These are phyloP conservation scores for Sclerotinia sclerotiorum DNA, from an alignment of 2,329 filamentous ascomycete species.

Conservation along the genomic window DNA sequence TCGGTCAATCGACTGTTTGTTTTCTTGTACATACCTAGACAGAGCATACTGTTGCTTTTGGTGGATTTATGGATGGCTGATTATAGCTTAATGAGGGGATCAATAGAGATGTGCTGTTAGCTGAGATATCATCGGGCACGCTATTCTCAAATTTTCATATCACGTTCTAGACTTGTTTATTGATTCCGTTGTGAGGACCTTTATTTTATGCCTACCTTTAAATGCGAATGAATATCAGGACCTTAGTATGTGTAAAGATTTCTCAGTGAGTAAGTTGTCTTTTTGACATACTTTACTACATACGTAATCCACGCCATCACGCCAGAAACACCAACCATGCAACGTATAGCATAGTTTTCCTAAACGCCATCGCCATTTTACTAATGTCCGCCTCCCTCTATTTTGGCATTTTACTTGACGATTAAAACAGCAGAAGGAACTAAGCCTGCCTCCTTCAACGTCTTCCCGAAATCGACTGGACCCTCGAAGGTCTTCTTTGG, in stretches of 20 bases:
- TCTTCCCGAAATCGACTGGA: slow-evolving; percentile 77
- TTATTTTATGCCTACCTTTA: background rate
- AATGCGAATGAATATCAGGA: background rate
- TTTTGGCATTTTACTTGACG: slow-evolving; percentile 51
- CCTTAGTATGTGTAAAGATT: background rate
- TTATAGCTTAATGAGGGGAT: background rate
- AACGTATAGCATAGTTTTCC: background rate
- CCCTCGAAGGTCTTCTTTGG: slow-evolving; percentile 77
- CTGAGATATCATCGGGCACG: background rate
- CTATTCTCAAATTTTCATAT: background rate
- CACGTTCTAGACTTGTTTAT: background rate
- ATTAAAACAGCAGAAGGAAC: slow-evolving; percentile 89
- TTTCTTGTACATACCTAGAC: background rate
- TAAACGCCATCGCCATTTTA: background rate
- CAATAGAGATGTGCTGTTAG: background rate
- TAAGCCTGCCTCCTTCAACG: slow-evolving; percentile 86
- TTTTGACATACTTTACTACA: background rate
- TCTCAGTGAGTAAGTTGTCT: too few relatives aligned
- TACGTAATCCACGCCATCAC: background rate
- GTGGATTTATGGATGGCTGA: background rate
- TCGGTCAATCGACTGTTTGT: too few relatives aligned
- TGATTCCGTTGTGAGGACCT: background rate
- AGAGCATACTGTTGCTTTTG: background rate
- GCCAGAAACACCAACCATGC: slow-evolving; percentile 17
- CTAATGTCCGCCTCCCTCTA: background rate